Conservation (phyloP, 768 basidiomycete species). For the Tricholoma matsutake region DNA sequence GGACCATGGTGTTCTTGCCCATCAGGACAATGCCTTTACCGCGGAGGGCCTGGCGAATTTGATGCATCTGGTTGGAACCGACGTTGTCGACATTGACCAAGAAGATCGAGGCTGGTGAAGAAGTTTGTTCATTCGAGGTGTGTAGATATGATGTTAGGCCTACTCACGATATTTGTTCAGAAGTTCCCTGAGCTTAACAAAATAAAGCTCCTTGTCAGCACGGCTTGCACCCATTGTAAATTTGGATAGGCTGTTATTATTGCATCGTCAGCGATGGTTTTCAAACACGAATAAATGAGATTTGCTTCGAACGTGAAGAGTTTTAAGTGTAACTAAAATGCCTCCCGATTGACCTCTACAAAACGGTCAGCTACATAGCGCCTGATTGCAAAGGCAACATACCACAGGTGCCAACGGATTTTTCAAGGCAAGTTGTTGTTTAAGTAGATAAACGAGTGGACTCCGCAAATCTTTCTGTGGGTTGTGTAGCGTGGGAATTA, state of each 20-base stretch:
- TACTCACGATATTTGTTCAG: slow-evolving; percentile 83
- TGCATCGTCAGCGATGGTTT: neutral
- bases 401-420: slow-evolving; percentile 90
- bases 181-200: slow-evolving; percentile 90
- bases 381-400: slow-evolving; percentile 17
- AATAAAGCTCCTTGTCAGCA: slow-evolving; percentile 88
- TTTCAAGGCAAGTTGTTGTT: slow-evolving; percentile 77
- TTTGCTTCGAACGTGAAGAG: slow-evolving; percentile 11
- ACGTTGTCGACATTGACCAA: slow-evolving; percentile 99
- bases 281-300: neutral
- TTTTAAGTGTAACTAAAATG: slow-evolving; percentile 42
- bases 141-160: no score
- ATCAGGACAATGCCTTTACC: slow-evolving; percentile 96
- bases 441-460: slow-evolving; percentile 21
- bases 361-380: neutral
- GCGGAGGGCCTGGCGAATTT: slow-evolving; percentile 93
- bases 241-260: slow-evolving; percentile 22
- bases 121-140: neutral
- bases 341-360: slow-evolving; percentile 88
- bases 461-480: slow-evolving; percentile 33
- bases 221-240: slow-evolving; percentile 87
- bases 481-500: slow-evolving; percentile 28
- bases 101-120: slow-evolving; percentile 87
- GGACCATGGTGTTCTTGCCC: slow-evolving; percentile 99
- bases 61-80: slow-evolving; percentile 99